Conservation (phyloP, 805 yeast species). For the Barnettozyma populi region DNA sequence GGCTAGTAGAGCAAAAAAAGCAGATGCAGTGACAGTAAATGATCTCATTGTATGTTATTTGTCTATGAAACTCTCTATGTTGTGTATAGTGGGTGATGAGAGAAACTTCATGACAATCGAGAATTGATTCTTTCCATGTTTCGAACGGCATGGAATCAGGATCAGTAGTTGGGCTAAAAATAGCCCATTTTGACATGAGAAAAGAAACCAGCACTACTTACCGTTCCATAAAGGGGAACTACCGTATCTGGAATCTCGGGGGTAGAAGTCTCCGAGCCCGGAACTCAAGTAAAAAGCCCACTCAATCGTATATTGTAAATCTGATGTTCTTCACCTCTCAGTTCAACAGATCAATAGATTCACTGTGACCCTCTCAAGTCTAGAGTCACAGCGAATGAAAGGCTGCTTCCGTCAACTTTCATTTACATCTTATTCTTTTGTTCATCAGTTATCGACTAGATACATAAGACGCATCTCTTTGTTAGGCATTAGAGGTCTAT, state of each 20-base stretch:
- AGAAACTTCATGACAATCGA: neutral
- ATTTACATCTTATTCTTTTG: neutral
- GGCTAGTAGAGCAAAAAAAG: constrained; percentile 17
- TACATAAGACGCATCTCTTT: neutral
- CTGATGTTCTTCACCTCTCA: no score
- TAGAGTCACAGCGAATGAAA: neutral
- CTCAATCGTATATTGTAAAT: no score
- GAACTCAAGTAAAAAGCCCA: neutral
- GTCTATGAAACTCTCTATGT: neutral
- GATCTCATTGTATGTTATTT: constrained; percentile 9
- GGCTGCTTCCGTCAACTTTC: neutral
- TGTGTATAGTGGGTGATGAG: neutral
- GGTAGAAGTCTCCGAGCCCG: neutral
- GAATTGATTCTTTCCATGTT: neutral
- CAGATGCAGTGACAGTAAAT: constrained; percentile 11
- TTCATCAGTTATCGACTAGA: neutral
- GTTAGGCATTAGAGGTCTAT: neutral
- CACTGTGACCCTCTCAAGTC: neutral
- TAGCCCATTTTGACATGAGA: neutral
- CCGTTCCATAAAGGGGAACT: no score
- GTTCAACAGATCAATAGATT: neutral
- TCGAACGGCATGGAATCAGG: neutral
- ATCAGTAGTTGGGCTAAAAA: neutral
- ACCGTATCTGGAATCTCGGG: neutral
- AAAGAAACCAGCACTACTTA: neutral